Evolutionary conservation across 768 basidiomycete genomes (phyloP).

Genomic region (Trametes coccinea): DNA sequence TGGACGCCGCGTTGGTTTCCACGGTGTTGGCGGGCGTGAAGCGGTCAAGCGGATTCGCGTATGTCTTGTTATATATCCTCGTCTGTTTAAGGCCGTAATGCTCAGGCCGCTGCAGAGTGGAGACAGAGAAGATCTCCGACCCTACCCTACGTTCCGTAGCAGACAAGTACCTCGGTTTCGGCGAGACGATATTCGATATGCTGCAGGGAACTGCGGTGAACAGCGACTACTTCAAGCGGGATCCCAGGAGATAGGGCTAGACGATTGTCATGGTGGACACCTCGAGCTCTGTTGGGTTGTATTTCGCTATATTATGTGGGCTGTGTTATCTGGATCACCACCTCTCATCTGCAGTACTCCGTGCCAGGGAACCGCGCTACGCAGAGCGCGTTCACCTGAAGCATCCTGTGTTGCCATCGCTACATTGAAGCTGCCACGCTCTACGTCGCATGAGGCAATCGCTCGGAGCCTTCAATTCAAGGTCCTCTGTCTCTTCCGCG

Average conservation of each 20-base stretch:
- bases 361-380: no score
- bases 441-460: no score
- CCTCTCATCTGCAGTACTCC: neutral
- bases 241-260: constrained; percentile 38
- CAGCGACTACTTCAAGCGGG: constrained; percentile 76
- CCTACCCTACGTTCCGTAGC: constrained; percentile 73
- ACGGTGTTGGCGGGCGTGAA: constrained; percentile 90
- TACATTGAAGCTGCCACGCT: no score
- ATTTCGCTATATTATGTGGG: constrained; percentile 18
- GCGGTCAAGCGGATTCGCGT: constrained; percentile 89
- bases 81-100: constrained; percentile 4
- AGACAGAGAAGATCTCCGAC: constrained; percentile 72
- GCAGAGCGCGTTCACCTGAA: no score
- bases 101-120: constrained; percentile 38
- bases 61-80: constrained; percentile 38
- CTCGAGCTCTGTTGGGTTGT: neutral
- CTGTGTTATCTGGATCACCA: constrained; percentile 1
- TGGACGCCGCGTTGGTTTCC: constrained; percentile 84
- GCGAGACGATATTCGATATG: constrained; percentile 88
- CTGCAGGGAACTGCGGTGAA: constrained; percentile 84
- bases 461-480: no score
- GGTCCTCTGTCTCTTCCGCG: no score
- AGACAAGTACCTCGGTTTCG: constrained; percentile 81
- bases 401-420: no score
- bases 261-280: neutral